Base-by-base conservation (phyloP, 2,329 filamentous ascomycete species). In the Sporothrix mexicana region DNA sequence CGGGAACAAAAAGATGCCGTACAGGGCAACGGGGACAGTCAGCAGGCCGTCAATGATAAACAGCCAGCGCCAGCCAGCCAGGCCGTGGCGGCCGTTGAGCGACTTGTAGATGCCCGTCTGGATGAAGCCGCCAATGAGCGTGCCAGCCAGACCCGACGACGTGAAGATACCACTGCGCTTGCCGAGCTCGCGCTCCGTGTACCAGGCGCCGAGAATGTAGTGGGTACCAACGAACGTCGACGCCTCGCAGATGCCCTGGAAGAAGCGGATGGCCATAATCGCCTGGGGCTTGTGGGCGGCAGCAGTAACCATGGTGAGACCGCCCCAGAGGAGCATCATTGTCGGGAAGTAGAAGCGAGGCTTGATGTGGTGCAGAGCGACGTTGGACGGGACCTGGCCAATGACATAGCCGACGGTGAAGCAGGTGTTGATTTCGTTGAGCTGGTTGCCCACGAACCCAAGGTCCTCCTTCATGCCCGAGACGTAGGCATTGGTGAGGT, bases 321-420 rank as follows among this genome's bases (percentile, higher is more conserved):
- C 82, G 1, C 87, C 89, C 91, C 90, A 92, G 72, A 88, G 77
- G 23, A 90, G 72, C 86, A 91, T 90, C 85, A 90, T 90, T 41
- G 82, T 77, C 0, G 89, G 90, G 77, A 90, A 90, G 82, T 88
- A 92, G 74, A 88, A 83, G n/a, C 89, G 84, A 1, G 90, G 90
- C 68, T 85, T 85, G 74, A 92, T 78, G 76, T 90, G 89, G 78
- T 91, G 87, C 2, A 92, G 83, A 2, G 88, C 88, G 9, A 91
- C 78, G 76, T 90, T 90, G 70, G 85, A 87, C 0, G 88, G 88
- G 17, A 91, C 81, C 78, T 92, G 88, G 0, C 89, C 89, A 3
- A 91, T 77, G 36, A 85, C 80, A 68, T 85, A 84, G 12, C 81
- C 83, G 51, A 84, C 77, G 5, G 83, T 84, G 76, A 85, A 85